A percentile compares a stretch with the other conserved stretches of the same genome.
These are phyloP conservation scores for Aureobasidium mangrovei DNA, from an alignment of 2,329 filamentous ascomycete species.

Conservation along the genomic window DNA sequence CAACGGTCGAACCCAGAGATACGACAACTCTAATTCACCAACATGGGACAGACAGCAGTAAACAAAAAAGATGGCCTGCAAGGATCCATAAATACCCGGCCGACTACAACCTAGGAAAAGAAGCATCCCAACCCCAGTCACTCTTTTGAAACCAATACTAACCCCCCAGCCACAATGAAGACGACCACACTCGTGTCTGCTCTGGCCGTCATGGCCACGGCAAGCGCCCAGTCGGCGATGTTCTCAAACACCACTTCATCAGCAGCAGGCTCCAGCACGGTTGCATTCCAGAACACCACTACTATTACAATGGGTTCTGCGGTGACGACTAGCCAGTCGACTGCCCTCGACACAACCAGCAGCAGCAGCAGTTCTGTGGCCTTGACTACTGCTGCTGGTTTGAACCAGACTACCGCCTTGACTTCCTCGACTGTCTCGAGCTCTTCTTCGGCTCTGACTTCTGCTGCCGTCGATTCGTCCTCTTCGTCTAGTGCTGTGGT, in stretches of 20 bases:
- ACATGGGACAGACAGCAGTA: not conserved
- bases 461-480: not conserved
- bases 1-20: not conserved
- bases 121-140: slow-evolving; percentile 10
- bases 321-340: not conserved
- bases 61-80: not conserved
- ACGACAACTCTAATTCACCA: not conserved
- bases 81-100: not conserved
- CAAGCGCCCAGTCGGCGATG: not conserved
- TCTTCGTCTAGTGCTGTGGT: not conserved
- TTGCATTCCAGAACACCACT: not conserved
- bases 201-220: not conserved
- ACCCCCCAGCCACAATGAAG: not conserved
- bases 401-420: not conserved
- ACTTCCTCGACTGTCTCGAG: not conserved
- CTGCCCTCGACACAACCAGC: not conserved
- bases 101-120: not conserved
- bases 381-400: not conserved
- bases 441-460: not conserved
- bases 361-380: not conserved
- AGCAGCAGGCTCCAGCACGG: not conserved
- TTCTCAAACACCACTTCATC: not conserved
- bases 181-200: slow-evolving; percentile 1
- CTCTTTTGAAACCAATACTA: slow-evolving; percentile 4
- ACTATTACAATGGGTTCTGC: not conserved